A percentile compares a stretch with the other conserved stretches of the same genome.
Conservation (phyloP, 768 basidiomycete genomes). For the Termitomyces sp. region DNA sequence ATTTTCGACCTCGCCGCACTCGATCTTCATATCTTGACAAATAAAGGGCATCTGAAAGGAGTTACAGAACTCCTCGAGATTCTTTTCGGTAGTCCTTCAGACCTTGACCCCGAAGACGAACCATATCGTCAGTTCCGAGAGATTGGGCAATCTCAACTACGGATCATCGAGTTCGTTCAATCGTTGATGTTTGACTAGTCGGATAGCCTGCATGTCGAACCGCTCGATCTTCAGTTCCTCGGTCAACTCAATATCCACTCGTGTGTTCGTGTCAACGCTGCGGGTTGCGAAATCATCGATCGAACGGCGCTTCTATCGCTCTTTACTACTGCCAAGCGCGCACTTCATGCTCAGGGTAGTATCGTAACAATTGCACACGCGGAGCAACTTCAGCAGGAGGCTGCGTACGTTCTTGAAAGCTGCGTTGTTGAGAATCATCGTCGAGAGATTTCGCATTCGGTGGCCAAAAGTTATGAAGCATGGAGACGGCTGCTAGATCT, state of each 20-base stretch:
- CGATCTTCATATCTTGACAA: constrained; percentile 84
- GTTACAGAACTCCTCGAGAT: constrained; percentile 76
- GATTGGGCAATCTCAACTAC: constrained; percentile 78
- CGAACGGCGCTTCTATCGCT: constrained; percentile 67
- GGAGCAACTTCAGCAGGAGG: constrained; percentile 69
- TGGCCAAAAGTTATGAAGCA: constrained; percentile 69
- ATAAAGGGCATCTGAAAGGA: constrained; percentile 71
- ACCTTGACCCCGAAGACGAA: constrained; percentile 49
- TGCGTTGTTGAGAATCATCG: constrained; percentile 88
- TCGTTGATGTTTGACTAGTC: constrained; percentile 88
- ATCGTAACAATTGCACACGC: constrained; percentile 61
- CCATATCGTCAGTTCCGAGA: constrained; percentile 62
- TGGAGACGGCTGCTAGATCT: constrained; percentile 88
- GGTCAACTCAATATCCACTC: constrained; percentile 63
- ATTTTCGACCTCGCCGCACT: constrained; percentile 85
- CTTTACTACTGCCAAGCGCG: constrained; percentile 57
- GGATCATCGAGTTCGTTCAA: constrained; percentile 86
- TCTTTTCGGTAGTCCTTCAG: constrained; percentile 68
- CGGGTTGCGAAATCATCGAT: constrained; percentile 84
- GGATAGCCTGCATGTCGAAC: constrained; percentile 63
- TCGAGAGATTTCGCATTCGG: constrained; percentile 72
- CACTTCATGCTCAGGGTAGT: constrained; percentile 65
- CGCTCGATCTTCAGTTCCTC: constrained; percentile 64
- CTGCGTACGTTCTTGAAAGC: constrained; percentile 74
- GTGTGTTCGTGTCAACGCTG: constrained; percentile 64